Evolutionary conservation across 2,329 filamentous ascomycete species (phyloP), one percentile per base, ranked within the genome.

Genomic region (Ilyonectria robusta): DNA sequence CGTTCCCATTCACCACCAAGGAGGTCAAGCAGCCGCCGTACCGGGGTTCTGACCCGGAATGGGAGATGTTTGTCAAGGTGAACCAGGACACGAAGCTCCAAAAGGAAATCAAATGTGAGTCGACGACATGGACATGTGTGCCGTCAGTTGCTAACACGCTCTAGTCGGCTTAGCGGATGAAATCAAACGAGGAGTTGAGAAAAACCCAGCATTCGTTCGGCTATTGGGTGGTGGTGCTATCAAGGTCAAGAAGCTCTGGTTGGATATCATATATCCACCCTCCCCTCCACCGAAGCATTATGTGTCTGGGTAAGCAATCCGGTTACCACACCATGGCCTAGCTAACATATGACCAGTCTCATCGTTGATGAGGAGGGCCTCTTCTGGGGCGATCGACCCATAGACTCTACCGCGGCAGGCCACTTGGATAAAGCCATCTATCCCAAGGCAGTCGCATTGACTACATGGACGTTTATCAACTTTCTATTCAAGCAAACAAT

Each of bases 241-340:
- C 55, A 82, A 81, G 42, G 67, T 91, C 33, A 82, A 81, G 37
- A 84, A 84, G 62, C 83, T 81, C 57, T 92, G 89, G 90, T 81
- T 93, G 31, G 86, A 91, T 46, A 81, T 91, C 29, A 84, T 89
- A 56, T 92, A 88, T 69, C 91, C 91, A 0, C 78, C 80, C 48
- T 81, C 80, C 40, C 87, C 90, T 47, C 89, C 91, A 1, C 89
- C 90, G 6, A 85, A 84, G 60, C 90, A 88, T 63, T 83, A 86
- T 66, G 85, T 88, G 65, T 85, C 85, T 55, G 90, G 89, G 90
- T 92, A 85, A 71, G 83, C 75, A 44, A 3, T 8, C 35, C 6
- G 11, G 15, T 11, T 4, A 9, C 21, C 17, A 1, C 6, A 33
- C 4, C 19, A 6, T 23, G 15, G 6, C 31, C 17, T 15, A 15